A percentile compares a stretch with the other conserved stretches of the same genome.
phyloP scores from a whole-genome alignment of 2,329 filamentous ascomycete species.

The Pseudogymnoascus sp. region DNA sequence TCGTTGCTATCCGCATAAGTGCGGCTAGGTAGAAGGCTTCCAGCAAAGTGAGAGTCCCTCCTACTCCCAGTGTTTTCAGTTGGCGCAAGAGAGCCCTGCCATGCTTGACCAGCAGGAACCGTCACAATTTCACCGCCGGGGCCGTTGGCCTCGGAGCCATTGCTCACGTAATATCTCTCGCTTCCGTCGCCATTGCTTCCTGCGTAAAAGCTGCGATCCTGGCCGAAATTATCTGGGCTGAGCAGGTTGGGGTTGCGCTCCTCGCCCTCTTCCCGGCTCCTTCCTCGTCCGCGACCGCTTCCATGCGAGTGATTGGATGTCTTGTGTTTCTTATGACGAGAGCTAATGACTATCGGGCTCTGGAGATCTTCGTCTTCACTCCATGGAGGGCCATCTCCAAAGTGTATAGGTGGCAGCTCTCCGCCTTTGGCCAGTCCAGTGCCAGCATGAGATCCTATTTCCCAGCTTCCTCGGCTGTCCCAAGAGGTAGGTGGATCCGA shows the following conservation, averaged over 20 bases:
- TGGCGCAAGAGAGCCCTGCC: background rate
- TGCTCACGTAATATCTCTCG: slow-evolving; percentile 67
- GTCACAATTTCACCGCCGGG: slow-evolving; percentile 76
- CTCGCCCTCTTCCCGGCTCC: slow-evolving; percentile 40
- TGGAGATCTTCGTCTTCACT: slow-evolving; percentile 94
- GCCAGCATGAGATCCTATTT: slow-evolving; percentile 33
- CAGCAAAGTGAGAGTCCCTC: slow-evolving; percentile 49
- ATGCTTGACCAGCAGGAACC: slow-evolving; percentile 59
- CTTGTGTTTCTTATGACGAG: slow-evolving; percentile 80
- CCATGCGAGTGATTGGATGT: slow-evolving; percentile 49
- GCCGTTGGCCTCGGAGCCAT: slow-evolving; percentile 63
- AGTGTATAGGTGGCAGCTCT: slow-evolving; percentile 74
- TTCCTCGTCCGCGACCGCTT: slow-evolving; percentile 33
- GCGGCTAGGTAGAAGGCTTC: slow-evolving; percentile 34
- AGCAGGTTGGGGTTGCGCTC: slow-evolving; percentile 37
- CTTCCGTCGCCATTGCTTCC: slow-evolving; percentile 62
- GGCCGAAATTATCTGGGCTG: slow-evolving; percentile 45
- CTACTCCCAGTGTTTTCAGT: slow-evolving; percentile 40
- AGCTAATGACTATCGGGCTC: slow-evolving; percentile 77
- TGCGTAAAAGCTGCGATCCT: slow-evolving; percentile 60
- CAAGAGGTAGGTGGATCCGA: slow-evolving; percentile 74
- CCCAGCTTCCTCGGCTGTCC: slow-evolving; percentile 61
- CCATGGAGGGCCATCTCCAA: slow-evolving; percentile 83
- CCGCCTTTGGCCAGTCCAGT: slow-evolving; percentile 54
- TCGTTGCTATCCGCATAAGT: slow-evolving; percentile 33